Base-by-base conservation (phyloP, 495 filamentous ascomycete species). In the Aspergillus kassunensis region DNA sequence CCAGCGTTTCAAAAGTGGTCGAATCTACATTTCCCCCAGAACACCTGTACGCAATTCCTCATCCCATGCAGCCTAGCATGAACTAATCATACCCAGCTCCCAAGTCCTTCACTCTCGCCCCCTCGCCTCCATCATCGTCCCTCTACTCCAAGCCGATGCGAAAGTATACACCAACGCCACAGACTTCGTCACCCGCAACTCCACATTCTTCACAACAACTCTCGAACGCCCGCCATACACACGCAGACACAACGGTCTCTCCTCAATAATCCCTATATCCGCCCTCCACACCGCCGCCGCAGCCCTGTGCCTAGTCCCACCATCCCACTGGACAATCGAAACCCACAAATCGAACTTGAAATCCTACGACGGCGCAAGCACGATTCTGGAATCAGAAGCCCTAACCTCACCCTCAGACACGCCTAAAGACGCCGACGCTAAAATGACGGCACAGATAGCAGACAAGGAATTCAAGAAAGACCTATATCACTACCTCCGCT, bases 151-250 rank as follows among this genome's bases (percentile, higher is more conserved):
- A 15, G 67, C 76, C 6, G 85, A 89, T 60, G 68, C 77, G n/a
- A 73, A 79, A 41, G 82, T 81, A 48, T 92, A 83, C 63, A 78
- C 72, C 15, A 80, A 61, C 7, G 70, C 84, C 0, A n/a, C 64
- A 9, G 66, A 75, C 4, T 93, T 86, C 61, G 62, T 84, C 15
- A 25, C 71, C 18, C 72, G 80, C 23, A 83, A 86, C 64, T 56
- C 59, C 33, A 84, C 84, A 59, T 84, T 91, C 65, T 86, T 93
- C 69, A 76, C 71, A 44, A 54, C 72, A 6, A 58, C 75, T 10
- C 68, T 72, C 13, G 44, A 58, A 35, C 58, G 69, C 44, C 53
- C 60, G 6, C 52, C 66, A 12, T 75, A 75, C 53, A 54, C 69
- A 11, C 47, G 55, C 15, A 29, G 25, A 30, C 31, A 37, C 43